Evolutionary conservation across 352 stramenopile species (phyloP).

Genomic region (Blastocystis hominis): DNA sequence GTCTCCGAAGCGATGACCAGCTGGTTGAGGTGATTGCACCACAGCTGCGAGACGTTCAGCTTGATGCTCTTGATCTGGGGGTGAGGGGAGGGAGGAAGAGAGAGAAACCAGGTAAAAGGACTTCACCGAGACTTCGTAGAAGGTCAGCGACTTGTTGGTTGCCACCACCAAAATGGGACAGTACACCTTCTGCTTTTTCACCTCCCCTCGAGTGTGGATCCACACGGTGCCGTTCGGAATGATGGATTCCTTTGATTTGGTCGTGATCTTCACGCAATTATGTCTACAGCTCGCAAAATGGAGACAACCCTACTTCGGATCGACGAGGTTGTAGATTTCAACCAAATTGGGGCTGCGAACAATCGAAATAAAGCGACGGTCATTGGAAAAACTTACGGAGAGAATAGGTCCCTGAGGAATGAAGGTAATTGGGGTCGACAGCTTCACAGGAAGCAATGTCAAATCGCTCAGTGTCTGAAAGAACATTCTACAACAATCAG

Average conservation of each 20-base stretch:
- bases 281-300: not conserved
- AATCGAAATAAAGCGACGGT: slow-evolving; percentile 41
- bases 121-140: slow-evolving; percentile 42
- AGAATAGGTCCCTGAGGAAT: slow-evolving; percentile 15
- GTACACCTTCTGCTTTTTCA: slow-evolving; percentile 18
- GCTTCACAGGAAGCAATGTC: not conserved
- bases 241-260: slow-evolving; percentile 30
- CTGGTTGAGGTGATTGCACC: slow-evolving; percentile 35
- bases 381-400: slow-evolving; percentile 17
- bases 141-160: slow-evolving; percentile 16
- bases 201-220: slow-evolving; percentile 12
- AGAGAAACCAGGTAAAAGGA: not conserved
- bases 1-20: not conserved
- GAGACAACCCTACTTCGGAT: not conserved
- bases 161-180: slow-evolving; percentile 27
- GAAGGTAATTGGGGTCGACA: slow-evolving; percentile 44
- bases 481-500: slow-evolving; percentile 12
- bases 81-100: not conserved
- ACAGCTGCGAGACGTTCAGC: not conserved
- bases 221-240: not conserved
- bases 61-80: slow-evolving; percentile 39
- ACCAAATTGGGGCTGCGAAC: not conserved
- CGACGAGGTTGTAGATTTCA: slow-evolving; percentile 36
- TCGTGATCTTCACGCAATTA: slow-evolving; percentile 1
- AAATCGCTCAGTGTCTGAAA: slow-evolving; percentile 40